Evolutionary conservation across 495 filamentous ascomycete species (phyloP).

Genomic region (Durotheca rogersii): DNA sequence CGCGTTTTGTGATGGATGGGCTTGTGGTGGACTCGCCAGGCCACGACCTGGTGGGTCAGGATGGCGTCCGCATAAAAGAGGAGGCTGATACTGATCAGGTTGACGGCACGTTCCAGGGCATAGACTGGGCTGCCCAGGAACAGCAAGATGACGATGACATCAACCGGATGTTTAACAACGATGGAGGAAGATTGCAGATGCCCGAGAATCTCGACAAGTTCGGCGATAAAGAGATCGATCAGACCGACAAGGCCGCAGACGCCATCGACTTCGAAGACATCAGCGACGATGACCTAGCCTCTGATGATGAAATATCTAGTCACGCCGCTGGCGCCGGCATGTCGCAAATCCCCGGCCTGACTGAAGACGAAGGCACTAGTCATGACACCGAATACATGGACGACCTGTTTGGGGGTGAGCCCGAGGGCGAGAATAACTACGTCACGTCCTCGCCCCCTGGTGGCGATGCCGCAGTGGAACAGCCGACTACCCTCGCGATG

Average conservation of each 20-base stretch:
- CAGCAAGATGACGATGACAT: conserved; percentile 33
- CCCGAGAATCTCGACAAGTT: conserved; percentile 16
- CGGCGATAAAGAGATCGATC: conserved; percentile 21
- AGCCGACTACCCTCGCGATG: conserved; percentile 1
- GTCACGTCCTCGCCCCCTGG: conserved; percentile 38
- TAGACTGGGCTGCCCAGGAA: conserved; percentile 35
- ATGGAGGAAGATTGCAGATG: conserved; percentile 9
- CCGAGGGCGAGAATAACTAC: conserved; percentile 36
- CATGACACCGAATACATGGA: conserved; percentile 46
- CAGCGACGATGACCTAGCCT: conserved; percentile 59
- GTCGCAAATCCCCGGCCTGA: conserved; percentile 48
- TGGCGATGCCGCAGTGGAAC: conserved; percentile 31
- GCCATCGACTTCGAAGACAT: conserved; percentile 81
- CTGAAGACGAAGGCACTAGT: conserved; percentile 49
- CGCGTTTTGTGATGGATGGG: conserved; percentile 4
- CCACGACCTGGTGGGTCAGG: conserved; percentile 6
- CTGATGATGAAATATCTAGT: conserved; percentile 33
- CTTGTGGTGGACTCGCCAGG: not conserved
- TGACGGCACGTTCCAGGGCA: conserved; percentile 19
- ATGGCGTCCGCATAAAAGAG: conserved; percentile 31
- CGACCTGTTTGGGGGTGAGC: conserved; percentile 50
- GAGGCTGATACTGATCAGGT: conserved; percentile 26
- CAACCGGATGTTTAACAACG: conserved; percentile 17
- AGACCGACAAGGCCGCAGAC: conserved; percentile 40
- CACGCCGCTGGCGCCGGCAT: conserved; percentile 42